Evolutionary conservation across 768 basidiomycete species (phyloP).

Genomic region (Clathrus columnatus): DNA sequence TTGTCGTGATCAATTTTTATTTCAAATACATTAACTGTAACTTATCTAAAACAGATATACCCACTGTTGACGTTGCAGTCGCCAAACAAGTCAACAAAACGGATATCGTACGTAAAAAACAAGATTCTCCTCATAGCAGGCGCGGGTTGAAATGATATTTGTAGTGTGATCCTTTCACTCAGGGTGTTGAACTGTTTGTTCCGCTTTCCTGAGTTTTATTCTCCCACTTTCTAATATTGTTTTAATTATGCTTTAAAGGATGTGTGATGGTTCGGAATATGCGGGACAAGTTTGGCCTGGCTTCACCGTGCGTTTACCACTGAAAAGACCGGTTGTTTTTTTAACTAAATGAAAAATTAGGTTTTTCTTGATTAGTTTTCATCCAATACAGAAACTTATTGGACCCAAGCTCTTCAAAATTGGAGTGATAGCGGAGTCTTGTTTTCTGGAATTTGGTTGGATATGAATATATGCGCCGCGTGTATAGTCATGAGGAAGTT

Average conservation of each 20-base stretch:
- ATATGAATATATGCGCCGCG: slow-evolving; percentile 47
- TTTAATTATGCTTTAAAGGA: slow-evolving; percentile 64
- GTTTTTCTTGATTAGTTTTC: slow-evolving; percentile 58
- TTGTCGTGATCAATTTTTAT: too few species aligned
- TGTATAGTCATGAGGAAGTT: neutral
- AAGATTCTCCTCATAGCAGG: slow-evolving; percentile 21
- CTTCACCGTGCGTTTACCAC: slow-evolving; percentile 39
- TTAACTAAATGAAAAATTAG: slow-evolving; percentile 17
- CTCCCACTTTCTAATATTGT: neutral
- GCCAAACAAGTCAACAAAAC: slow-evolving; percentile 47
- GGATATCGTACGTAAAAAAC: slow-evolving; percentile 42
- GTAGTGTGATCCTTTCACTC: slow-evolving; percentile 62
- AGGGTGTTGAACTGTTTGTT: slow-evolving; percentile 49
- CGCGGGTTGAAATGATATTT: too few species aligned
- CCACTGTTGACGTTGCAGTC: slow-evolving; percentile 61
- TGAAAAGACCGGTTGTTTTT: neutral
- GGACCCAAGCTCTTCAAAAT: slow-evolving; percentile 51
- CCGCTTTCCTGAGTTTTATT: neutral
- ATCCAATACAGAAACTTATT: slow-evolving; percentile 43
- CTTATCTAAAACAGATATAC: slow-evolving; percentile 39
- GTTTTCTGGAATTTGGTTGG: slow-evolving; percentile 61
- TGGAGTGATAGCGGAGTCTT: slow-evolving; percentile 46
- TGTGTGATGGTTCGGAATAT: slow-evolving; percentile 61
- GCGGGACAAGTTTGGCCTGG: slow-evolving; percentile 75
- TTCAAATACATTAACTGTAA: neutral